A percentile compares a stretch with the other conserved stretches of the same genome.
Conservation (phyloP, 306 rosid genomes). For the Alnus rubra region DNA sequence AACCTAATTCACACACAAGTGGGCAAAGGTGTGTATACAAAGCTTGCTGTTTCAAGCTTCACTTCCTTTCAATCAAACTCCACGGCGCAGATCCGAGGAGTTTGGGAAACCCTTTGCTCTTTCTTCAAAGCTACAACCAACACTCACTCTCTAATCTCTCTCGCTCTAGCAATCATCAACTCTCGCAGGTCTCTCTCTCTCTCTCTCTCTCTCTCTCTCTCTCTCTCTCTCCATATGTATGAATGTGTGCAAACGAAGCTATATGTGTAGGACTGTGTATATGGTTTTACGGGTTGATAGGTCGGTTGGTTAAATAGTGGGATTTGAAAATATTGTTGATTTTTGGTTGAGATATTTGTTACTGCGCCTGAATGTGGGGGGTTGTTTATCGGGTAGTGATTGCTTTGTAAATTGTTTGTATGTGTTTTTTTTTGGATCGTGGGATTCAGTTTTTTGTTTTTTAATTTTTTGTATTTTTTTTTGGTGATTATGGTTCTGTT, state of each 20-base stretch:
- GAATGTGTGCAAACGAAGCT: neutral
- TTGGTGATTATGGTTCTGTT: neutral
- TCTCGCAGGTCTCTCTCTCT: constrained; percentile 27
- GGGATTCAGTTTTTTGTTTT: constrained; percentile 3
- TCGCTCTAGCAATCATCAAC: constrained; percentile 19
- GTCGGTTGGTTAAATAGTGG: neutral
- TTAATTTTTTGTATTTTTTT: neutral
- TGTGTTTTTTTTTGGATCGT: constrained; percentile 19
- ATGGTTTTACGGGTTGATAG: neutral
- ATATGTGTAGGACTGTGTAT: neutral
- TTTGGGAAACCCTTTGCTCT: constrained; percentile 52
- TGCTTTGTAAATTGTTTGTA: neutral
- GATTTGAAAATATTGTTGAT: neutral
- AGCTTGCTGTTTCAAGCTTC: constrained; percentile 23
- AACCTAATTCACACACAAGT: constrained; percentile 27
- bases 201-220: neutral
- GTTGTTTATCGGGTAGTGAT: no score
- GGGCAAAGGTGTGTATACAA: constrained; percentile 21
- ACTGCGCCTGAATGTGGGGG: no score
- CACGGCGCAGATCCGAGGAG: constrained; percentile 99
- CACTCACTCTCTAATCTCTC: constrained; percentile 7
- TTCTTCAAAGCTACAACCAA: constrained; percentile 12
- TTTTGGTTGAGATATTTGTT: neutral
- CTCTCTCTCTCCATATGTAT: neutral
- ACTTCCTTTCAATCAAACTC: constrained; percentile 65